Evolutionary conservation across 1,284 basidiomycete species (phyloP), one percentile per base, ranked within the genome.

Genomic region (Malassezia nana): DNA sequence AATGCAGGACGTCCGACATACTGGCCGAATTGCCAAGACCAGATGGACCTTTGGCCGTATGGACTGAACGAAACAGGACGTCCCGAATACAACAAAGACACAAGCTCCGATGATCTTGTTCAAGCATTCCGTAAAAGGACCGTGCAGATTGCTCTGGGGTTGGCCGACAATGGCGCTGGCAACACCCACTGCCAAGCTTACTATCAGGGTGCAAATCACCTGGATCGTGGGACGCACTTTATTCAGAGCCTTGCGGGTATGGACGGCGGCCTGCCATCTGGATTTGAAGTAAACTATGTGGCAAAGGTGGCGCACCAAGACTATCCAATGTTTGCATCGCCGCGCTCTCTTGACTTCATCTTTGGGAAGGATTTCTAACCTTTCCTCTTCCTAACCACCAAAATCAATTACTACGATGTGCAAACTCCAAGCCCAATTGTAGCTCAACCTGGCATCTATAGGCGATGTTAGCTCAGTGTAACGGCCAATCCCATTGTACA

Each of bases 131-230:
- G 32, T 13, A 31, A 41, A 16, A 58, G 70, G 18, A 64, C 59
- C 24, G 58, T 72, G 13, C 62, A 66, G 52, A 65, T 63, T 49
- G 65, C 61, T 32, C 54, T 64, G 4, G 70, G 59, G 4, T 41
- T 72, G 10, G 49, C 64, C 9, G 70, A 72, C 52, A 71, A 71
- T 35, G 69, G 69, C 22, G 55, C 58, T 3, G 68, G 68, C 50
- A 64, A 67, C 31, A 67, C 65, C 48, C 64, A 64, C 35, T 67
- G 65, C 44, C 56, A 64, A 48, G 65, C 68, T 10, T 50, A 50
- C 31, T 52, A 43, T 46, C 67, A 71, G 50, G 68, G 68, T 6
- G 63, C 55, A 9, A 69, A 66, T 54, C 68, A 69, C 40, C 18
- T 71, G 47, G 41, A 52, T 18, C 41, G 42, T 15, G 50, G 50